Base-by-base conservation (phyloP, 768 basidiomycete genomes). In the Mycena capillaripes region DNA sequence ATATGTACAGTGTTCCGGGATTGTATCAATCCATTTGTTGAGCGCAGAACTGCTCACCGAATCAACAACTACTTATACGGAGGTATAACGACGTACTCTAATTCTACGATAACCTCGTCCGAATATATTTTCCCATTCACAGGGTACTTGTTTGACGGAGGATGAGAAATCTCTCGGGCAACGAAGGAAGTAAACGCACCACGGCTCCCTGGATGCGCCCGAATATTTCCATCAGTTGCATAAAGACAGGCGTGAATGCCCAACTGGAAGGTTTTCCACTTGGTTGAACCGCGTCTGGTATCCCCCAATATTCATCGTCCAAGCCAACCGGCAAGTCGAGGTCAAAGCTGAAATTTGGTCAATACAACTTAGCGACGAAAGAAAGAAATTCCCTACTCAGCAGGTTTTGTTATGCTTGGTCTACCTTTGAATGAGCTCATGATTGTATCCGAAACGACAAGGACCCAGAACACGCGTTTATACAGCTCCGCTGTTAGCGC, bases 221-320 rank as follows among this genome's bases (percentile, higher is more conserved):
- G 11, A 55, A 42, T 19, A 72, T 56, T 29, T 57, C 0, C n/a
- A 72, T 44, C 52, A 72, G 36, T 27, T 29, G 27, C 27, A 66
- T 9, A 40, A 61, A 67, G 10, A 42, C 40, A 19, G n/a, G 17
- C 10, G 59, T 25, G 38, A 50, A 66, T 1, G 85, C 69, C 1
- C 86, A 70, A 14, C 68, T 75, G 9, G 83, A 83, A 0, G 83
- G 82, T 71, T 80, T 83, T 14, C 77, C 81, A 4, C 78, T 68
- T 1, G 89, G 89, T 73, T 89, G 89, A 61, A 83, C 81, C 76
- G 86, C 88, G n/a, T 83, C 81, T 65, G 68, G 79, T 16, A 70
- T 78, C 21, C 82, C 79, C 88, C 88, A 90, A 67, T 85, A 88
- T 60, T 86, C 84, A 67, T 86, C 85, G 21, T 73, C 72, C 30